Evolutionary conservation across 495 filamentous ascomycete genomes (phyloP), one percentile per base, ranked within the genome.

Genomic region (Hypomontagnella monticulosa): DNA sequence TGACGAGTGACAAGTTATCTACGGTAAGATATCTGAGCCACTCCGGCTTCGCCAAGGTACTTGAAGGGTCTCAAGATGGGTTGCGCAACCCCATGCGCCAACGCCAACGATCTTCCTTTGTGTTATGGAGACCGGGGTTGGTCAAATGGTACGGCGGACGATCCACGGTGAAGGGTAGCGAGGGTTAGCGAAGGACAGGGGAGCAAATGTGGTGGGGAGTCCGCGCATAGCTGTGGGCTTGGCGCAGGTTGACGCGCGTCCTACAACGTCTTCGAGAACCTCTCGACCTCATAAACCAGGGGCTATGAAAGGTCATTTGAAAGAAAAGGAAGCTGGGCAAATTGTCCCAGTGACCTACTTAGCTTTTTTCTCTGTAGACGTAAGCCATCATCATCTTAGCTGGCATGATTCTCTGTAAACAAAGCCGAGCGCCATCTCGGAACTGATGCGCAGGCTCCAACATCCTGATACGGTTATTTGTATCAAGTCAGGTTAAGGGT

Each of bases 201-300:
- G 43, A 63, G 38, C 50, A 15, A 36, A 34, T 16, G 48, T 50
- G 19, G 65, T 67, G 63, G 63, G 63, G 63, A 67, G 47, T 62
- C 64, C 58, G 64, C 64, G 52, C 41, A 63, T 58, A 50, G 51
- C 14, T 33, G 2, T 41, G 34, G 53, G 40, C 64, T 67, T 67
- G 64, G 64, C 64, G 42, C 64, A 67, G 34, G 54, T 62, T 48
- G 64, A 67, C 64, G 64, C 64, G 64, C 64, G 64, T 67, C 52
- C 64, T 48, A 27, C 41, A 27, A 58, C 54, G 43, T 63, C 32
- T 11, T 61, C 51, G 38, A 36, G 51, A n/a, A 5, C 44, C 12
- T 49, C 40, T 57, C 23, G 36, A 61, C 19, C 19, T 37, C 7
- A 51, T 37, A 49, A 48, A 18, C 37, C 34, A 49, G 51, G 59